phyloP scores from a whole-genome alignment of 352 stramenopile genomes.

The Phytophthora pisi region DNA sequence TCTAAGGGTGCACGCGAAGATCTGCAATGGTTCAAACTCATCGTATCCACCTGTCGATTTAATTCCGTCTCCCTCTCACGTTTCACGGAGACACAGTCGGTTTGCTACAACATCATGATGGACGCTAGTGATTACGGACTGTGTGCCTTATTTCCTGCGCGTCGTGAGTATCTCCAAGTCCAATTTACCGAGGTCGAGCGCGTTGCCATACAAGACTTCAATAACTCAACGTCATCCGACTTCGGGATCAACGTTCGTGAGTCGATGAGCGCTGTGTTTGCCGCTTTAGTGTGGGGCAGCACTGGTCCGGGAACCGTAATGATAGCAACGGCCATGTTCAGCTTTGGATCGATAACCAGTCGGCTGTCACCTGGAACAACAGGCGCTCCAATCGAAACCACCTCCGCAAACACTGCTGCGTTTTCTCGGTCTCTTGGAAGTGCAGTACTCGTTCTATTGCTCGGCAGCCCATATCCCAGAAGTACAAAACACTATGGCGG shows the following conservation, averaged over 20 bases:
- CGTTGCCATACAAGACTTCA: not conserved
- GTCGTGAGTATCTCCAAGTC: conserved; percentile 12
- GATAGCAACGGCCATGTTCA: conserved; percentile 1
- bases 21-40: too few species aligned
- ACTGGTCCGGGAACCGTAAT: not conserved
- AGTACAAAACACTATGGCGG: not conserved
- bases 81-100: too few species aligned
- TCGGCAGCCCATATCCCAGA: conserved; percentile 8
- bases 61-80: too few species aligned
- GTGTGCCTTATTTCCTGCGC: conserved; percentile 9
- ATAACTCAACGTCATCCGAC: not conserved
- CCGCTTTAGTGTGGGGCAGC: not conserved
- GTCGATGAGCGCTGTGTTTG: conserved; percentile 2
- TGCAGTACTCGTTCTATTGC: conserved; percentile 4
- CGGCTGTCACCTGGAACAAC: conserved; percentile 11
- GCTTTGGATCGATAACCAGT: conserved; percentile 16
- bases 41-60: too few species aligned
- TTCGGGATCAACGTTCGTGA: conserved; percentile 1
- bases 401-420: conserved; percentile 1
- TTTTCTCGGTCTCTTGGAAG: not conserved
- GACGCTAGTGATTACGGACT: conserved; percentile 20
- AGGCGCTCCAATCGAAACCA: not conserved
- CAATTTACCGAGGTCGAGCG: conserved; percentile 6
- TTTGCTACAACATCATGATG: conserved; percentile 7
- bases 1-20: too few species aligned